phyloP scores from a whole-genome alignment of 2,329 filamentous ascomycete genomes.

The Neonectria neomacrospora region DNA sequence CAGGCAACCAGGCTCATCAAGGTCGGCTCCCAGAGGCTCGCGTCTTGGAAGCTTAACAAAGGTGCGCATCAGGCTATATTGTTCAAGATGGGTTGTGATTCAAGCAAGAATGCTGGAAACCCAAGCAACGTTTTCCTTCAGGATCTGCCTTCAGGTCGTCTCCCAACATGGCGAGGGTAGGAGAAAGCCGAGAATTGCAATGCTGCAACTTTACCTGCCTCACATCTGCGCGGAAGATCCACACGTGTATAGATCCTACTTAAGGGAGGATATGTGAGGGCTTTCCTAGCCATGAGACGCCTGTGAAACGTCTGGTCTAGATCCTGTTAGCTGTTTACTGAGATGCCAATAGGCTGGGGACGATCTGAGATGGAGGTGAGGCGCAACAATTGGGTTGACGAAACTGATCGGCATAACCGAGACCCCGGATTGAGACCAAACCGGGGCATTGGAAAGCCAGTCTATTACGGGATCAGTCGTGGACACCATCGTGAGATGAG shows the following conservation, averaged over 20 bases:
- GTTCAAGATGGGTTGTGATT: neutral
- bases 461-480: slow-evolving; percentile 10
- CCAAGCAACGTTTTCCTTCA: neutral
- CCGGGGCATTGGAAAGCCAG: slow-evolving; percentile 11
- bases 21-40: neutral
- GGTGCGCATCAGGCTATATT: neutral
- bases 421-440: slow-evolving; percentile 23
- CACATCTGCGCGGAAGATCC: slow-evolving; percentile 17
- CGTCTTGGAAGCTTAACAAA: neutral
- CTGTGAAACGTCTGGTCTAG: slow-evolving; percentile 16
- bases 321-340: neutral
- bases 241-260: slow-evolving; percentile 19
- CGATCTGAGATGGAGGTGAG: slow-evolving; percentile 12
- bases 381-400: slow-evolving; percentile 1
- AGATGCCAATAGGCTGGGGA: slow-evolving; percentile 11
- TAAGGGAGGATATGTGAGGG: slow-evolving; percentile 1
- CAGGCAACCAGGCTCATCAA: neutral
- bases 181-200: slow-evolving; percentile 3
- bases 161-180: neutral
- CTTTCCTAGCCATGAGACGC: slow-evolving; percentile 17
- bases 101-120: neutral
- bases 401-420: slow-evolving; percentile 16
- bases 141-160: neutral
- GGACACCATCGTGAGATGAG: slow-evolving; percentile 8
- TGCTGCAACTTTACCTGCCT: slow-evolving; percentile 7